Base-by-base conservation (phyloP, 1,139 yeast species). In the Diutina rugosa region DNA sequence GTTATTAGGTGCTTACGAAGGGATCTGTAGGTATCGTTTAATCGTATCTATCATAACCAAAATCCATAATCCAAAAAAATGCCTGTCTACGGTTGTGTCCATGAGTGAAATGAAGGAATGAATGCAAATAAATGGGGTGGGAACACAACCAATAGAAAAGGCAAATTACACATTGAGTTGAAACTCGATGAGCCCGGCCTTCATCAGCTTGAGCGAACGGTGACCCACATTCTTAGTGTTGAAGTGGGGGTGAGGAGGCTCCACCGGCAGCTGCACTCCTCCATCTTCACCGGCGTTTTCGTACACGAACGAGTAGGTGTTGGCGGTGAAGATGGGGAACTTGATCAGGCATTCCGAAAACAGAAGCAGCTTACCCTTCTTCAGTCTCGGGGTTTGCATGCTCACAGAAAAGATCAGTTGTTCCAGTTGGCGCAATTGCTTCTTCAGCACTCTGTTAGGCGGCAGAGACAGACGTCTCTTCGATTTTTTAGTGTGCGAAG, bases 311-410 rank as follows among this genome's bases (percentile, higher is more conserved):
- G 29, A 18, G 28, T 49, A 49, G 28, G 53, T 49, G 35, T 49
- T 49, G 29, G 44, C 44, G 29, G 53, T 49, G 44, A 29, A 49
- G n/a, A 49, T 49, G 41, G 53, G 53, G 29, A 49, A 49, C n/a
- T 49, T 49, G 21, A 49, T 49, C 53, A 49, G 53, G 21, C 53
- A 49, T 49, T 49, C 53, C 7, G 44, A 32, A n/a, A 49, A 49
- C 44, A 21, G 18, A 30, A 49, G 45, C 53, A 49, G 53, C 29
- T 49, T 49, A 10, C 41, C n/a, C 5, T 32, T 28, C 14, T 38
- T 12, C 18, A 32, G 41, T n/a, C 53, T n/a, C 6, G 53, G 53
- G 7, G 45, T 32, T 18, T 49, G 53, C 16, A n/a, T 18, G 29
- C 41, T 38, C 41, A 49, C 53, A n/a, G 32, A 32, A 45, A 49